Conservation (phyloP, 2,329 filamentous ascomycete species). For the Taxawa tesnikishii region DNA sequence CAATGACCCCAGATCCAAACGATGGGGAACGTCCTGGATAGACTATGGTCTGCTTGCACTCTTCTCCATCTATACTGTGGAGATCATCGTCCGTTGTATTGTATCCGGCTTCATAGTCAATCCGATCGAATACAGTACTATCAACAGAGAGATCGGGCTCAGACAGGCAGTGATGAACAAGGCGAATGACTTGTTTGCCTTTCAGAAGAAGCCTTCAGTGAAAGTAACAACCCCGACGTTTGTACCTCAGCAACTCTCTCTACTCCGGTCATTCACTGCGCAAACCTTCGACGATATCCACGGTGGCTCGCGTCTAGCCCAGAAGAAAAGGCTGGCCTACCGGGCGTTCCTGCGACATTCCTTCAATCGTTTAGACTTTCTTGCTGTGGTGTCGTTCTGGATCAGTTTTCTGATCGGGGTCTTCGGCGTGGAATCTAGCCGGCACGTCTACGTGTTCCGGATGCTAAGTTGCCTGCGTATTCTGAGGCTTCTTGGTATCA, state of each 20-base stretch:
- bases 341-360: slow-evolving; percentile 88
- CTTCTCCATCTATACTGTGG: slow-evolving; percentile 81
- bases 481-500: slow-evolving; percentile 77
- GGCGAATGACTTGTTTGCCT: slow-evolving; percentile 68
- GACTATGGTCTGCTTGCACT: slow-evolving; percentile 74
- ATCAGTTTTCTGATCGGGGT: slow-evolving; percentile 68
- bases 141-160: slow-evolving; percentile 65
- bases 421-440: slow-evolving; percentile 52
- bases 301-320: slow-evolving; percentile 59
- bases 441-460: slow-evolving; percentile 78
- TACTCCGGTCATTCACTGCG: slow-evolving; percentile 23
- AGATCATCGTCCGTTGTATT: slow-evolving; percentile 70
- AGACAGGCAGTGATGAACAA: slow-evolving; percentile 64
- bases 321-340: slow-evolving; percentile 74
- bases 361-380: slow-evolving; percentile 90
- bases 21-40: slow-evolving; percentile 56
- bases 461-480: slow-evolving; percentile 97
- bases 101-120: slow-evolving; percentile 92
- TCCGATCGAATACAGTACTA: slow-evolving; percentile 80
- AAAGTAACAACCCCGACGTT: slow-evolving; percentile 29
- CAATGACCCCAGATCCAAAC: slow-evolving; percentile 53
- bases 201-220: slow-evolving; percentile 59
- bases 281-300: slow-evolving; percentile 31
- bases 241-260: slow-evolving; percentile 20
- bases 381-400: slow-evolving; percentile 94